phyloP scores from a whole-genome alignment of 2,329 filamentous ascomycete genomes.

The Thielaviopsis punctulata region DNA sequence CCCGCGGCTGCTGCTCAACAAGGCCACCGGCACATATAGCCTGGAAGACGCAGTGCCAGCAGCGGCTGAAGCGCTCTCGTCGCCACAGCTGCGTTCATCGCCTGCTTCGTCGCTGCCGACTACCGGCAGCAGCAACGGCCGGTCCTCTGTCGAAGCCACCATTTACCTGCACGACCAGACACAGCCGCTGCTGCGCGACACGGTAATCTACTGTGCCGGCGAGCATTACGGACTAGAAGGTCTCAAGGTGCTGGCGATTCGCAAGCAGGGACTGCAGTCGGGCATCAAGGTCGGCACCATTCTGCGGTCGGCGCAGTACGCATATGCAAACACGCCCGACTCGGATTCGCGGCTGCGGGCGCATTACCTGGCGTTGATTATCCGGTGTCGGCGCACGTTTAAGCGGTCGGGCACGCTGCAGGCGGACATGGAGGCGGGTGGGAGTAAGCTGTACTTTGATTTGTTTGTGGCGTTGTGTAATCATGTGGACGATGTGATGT shows the following conservation, averaged over 20 bases:
- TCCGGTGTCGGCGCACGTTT: constrained; percentile 92
- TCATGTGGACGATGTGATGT: constrained; percentile 89
- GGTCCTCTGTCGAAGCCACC: constrained; percentile 40
- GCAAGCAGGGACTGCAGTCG: constrained; percentile 85
- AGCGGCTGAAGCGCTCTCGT: constrained; percentile 29
- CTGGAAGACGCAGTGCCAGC: constrained; percentile 50
- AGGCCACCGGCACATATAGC: constrained; percentile 72
- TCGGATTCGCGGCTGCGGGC: constrained; percentile 82
- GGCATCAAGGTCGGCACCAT: constrained; percentile 87
- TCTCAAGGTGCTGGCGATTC: constrained; percentile 76
- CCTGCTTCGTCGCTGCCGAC: not conserved
- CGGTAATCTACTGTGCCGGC: constrained; percentile 83
- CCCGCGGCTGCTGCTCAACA: constrained; percentile 74
- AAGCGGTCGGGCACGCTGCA: constrained; percentile 98
- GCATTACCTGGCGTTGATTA: constrained; percentile 94
- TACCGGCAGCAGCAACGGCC: not conserved
- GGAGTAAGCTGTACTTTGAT: constrained; percentile 87
- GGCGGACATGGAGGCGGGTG: constrained; percentile 91
- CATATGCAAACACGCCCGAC: constrained; percentile 88
- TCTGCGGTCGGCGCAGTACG: constrained; percentile 81
- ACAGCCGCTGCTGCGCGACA: constrained; percentile 74
- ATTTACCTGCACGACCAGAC: constrained; percentile 59
- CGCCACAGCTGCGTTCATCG: constrained; percentile 20
- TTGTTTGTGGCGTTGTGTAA: constrained; percentile 97
- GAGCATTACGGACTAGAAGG: constrained; percentile 83